Base-by-base conservation (phyloP, 202 grass and related monocot species). In the Elaeis oleifera region DNA sequence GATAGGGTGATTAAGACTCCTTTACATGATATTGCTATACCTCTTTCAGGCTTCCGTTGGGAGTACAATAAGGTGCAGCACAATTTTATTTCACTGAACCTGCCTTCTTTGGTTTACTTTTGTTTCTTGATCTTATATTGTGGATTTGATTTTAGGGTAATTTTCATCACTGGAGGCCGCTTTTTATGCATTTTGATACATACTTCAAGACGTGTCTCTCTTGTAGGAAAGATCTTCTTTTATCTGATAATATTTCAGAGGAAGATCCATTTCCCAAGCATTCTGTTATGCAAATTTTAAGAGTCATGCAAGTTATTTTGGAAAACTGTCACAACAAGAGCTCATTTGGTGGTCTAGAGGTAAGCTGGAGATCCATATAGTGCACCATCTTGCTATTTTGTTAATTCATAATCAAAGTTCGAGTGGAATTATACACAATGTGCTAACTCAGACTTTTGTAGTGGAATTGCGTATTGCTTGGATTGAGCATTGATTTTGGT, bases 131-230 rank as follows among this genome's bases (percentile, higher is more conserved):
- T 88, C 70, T 78, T 13, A 44, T 51, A 23, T 72, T 52, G 67
- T n/a, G 15, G n/a, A 65, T 25, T 64, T 74, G 50, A 58, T 77
- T 55, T 39, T 63, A 99, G 94, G 94, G 94, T 63, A 99, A 99
- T 86, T 99, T 99, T 56, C 80, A 92, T 76, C 88, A 99, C 56
- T 99, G 94, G 94, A 99, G 84, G 79, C 88, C 94, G 69, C 76
- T 99, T 23, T 99, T 99, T 78, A 59, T 81, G 69, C 94, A 99
- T 82, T 99, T 92, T 22, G 94, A 92, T 51, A 87, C 77, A 24
- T 99, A 92, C 74, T 99, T 92, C 74, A 99, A 99, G 80, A 89
- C 88, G 64, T 89, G 86, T 21, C 72, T 89, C 75, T 88, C 94
- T 76, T 86, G 64, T 70, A 85, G 94, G 67, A 89, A 92, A 74